Evolutionary conservation across 257 asterid genomes (phyloP).

Genomic region (Jaltomata sinuosa): DNA sequence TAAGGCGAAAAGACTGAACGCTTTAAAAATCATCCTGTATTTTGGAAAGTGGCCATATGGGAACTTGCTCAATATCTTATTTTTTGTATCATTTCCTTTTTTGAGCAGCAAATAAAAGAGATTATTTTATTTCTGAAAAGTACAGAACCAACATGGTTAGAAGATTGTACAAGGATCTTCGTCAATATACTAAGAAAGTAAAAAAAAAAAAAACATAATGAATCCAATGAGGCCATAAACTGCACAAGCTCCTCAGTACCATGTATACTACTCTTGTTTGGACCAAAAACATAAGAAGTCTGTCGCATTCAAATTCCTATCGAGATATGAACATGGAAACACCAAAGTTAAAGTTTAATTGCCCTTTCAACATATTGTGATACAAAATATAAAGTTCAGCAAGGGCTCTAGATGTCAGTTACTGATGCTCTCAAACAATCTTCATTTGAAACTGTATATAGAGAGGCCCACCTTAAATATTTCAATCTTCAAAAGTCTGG

Average conservation of each 20-base stretch:
- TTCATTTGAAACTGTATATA: not conserved
- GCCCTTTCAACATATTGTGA: not conserved
- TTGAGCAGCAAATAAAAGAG: not conserved
- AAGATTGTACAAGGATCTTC: not conserved
- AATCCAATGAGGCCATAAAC: not conserved
- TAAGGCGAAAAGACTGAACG: not conserved
- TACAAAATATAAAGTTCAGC: not conserved
- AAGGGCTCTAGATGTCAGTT: not conserved
- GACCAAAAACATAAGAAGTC: not conserved
- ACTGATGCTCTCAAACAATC: not conserved
- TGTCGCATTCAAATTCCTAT: not conserved
- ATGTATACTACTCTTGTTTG: not conserved
- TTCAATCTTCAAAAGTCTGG: not conserved
- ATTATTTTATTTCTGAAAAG: not conserved
- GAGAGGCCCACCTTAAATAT: not conserved
- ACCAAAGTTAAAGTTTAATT: not conserved
- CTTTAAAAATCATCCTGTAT: not conserved
- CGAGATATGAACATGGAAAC: not conserved
- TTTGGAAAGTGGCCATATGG: not conserved
- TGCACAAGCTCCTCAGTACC: not conserved
- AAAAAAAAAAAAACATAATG: not conserved
- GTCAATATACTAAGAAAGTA: not conserved
- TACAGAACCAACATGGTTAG: not conserved
- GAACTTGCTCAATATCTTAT: not conserved
- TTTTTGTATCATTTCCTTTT: not conserved